Evolutionary conservation across 2,329 filamentous ascomycete genomes (phyloP).

Genomic region (Trichoderma semiorbis): DNA sequence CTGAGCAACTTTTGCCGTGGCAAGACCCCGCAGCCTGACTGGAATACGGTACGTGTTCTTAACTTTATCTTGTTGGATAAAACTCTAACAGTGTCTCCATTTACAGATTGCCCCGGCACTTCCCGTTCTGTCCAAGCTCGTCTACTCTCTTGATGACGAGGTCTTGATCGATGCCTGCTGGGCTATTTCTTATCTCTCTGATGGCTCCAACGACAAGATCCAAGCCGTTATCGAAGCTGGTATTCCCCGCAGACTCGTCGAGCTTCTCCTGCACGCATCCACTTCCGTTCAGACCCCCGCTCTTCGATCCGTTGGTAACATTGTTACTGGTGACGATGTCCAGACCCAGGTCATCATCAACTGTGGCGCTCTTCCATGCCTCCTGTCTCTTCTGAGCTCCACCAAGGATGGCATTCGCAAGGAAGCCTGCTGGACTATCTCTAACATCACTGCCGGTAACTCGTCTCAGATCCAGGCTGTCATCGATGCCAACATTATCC

Average conservation of each 20-base stretch:
- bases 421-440: slow-evolving; percentile 99
- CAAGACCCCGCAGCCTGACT: slow-evolving; percentile 98
- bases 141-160: slow-evolving; percentile 97
- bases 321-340: slow-evolving; percentile 96
- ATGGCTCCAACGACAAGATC: slow-evolving; percentile 98
- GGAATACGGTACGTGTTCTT: slow-evolving; percentile 73
- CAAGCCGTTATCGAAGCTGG: slow-evolving; percentile 98
- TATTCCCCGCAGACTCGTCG: slow-evolving; percentile 91
- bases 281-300: slow-evolving; percentile 98
- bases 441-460: slow-evolving; percentile 97
- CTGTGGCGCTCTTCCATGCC: slow-evolving; percentile 85
- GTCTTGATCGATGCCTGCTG: slow-evolving; percentile 98
- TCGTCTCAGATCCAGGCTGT: slow-evolving; percentile 96
- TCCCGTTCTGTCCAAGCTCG: slow-evolving; percentile 91
- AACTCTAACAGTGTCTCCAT: slow-evolving; percentile 12
- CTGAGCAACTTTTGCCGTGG: slow-evolving; percentile 99
- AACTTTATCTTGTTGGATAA: not conserved
- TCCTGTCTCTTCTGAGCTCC: slow-evolving; percentile 91
- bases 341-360: slow-evolving; percentile 99
- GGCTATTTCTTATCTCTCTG: slow-evolving; percentile 98
- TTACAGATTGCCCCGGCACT: slow-evolving; percentile 86
- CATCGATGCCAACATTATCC: slow-evolving; percentile 94
- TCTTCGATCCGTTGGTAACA: slow-evolving; percentile 95
- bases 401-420: slow-evolving; percentile 99
- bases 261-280: slow-evolving; percentile 96